phyloP scores from a whole-genome alignment of 768 basidiomycete species.

The Suillus brevipes region DNA sequence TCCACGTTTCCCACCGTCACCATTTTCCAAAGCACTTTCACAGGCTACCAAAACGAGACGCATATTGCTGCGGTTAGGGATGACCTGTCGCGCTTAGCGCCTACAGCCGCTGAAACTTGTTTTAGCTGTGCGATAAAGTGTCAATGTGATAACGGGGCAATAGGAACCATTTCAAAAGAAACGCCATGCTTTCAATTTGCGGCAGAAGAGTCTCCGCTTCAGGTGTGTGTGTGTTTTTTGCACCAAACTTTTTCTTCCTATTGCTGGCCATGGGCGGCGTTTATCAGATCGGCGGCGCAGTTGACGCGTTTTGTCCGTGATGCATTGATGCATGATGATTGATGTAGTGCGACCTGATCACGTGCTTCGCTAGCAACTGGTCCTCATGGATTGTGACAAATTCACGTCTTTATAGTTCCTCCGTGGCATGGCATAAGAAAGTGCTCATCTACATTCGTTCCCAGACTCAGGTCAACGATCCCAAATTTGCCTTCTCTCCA shows the following conservation, averaged over 20 bases:
- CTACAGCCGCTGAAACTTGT: background rate
- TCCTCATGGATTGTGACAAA: background rate
- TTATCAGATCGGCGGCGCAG: background rate
- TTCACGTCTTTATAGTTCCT: slow-evolving; percentile 9
- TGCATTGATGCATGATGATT: background rate
- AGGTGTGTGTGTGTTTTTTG: background rate
- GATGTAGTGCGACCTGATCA: slow-evolving; percentile 3
- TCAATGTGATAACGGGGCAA: background rate
- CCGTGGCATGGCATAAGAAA: slow-evolving; percentile 6
- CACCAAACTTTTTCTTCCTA: background rate
- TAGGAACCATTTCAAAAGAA: background rate
- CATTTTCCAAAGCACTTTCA: background rate
- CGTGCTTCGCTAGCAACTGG: slow-evolving; percentile 12
- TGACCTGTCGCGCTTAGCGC: background rate
- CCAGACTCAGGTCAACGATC: slow-evolving; percentile 9
- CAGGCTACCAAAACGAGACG: slow-evolving; percentile 1
- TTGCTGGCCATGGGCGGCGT: background rate
- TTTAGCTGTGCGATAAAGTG: background rate
- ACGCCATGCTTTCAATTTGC: background rate
- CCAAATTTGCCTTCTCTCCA: slow-evolving; percentile 6
- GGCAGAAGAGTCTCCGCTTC: background rate
- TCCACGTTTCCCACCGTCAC: background rate
- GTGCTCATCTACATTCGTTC: slow-evolving; percentile 10
- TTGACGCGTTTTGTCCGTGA: background rate
- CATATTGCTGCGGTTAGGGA: background rate